A percentile compares a stretch with the other conserved stretches of the same genome.
These are phyloP conservation scores for Rehmannia glutinosa DNA, from an alignment of 257 asterid species.

Conservation along the genomic window DNA sequence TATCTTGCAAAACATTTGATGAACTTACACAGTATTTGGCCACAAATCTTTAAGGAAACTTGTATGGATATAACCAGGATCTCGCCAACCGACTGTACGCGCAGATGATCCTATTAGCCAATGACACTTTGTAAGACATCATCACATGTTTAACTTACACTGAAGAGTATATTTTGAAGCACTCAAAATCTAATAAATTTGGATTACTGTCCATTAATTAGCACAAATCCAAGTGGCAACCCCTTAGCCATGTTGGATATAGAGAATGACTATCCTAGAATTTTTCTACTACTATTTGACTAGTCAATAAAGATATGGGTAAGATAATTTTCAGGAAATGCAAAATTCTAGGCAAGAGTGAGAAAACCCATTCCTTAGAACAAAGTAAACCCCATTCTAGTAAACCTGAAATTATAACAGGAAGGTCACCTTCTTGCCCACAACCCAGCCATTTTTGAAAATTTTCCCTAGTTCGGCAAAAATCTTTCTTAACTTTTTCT, in stretches of 20 bases:
- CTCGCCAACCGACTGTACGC: conserved; percentile 96
- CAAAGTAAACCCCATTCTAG: neutral
- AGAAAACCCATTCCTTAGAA: neutral
- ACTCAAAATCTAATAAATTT: neutral
- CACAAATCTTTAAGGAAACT: conserved; percentile 84
- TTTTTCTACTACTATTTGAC: neutral
- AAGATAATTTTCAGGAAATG: neutral
- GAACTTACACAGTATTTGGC: conserved; percentile 68
- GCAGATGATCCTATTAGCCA: conserved; percentile 73
- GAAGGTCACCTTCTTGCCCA: too few species aligned
- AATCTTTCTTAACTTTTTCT: too few species aligned
- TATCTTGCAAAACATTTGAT: neutral
- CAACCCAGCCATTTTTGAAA: too few species aligned
- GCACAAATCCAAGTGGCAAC: neutral
- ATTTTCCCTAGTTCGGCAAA: too few species aligned
- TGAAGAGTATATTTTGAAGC: neutral
- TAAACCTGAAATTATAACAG: neutral
- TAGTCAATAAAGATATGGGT: neutral
- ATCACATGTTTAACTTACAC: conserved; percentile 3
- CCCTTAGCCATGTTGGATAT: neutral
- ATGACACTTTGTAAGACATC: conserved; percentile 16
- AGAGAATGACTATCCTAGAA: neutral
- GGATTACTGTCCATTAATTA: neutral
- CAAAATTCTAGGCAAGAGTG: neutral
- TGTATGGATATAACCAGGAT: conserved; percentile 93